These are phyloP conservation scores for Phytophthora lateralis DNA, from an alignment of 352 stramenopile genomes.

Conservation along the genomic window DNA sequence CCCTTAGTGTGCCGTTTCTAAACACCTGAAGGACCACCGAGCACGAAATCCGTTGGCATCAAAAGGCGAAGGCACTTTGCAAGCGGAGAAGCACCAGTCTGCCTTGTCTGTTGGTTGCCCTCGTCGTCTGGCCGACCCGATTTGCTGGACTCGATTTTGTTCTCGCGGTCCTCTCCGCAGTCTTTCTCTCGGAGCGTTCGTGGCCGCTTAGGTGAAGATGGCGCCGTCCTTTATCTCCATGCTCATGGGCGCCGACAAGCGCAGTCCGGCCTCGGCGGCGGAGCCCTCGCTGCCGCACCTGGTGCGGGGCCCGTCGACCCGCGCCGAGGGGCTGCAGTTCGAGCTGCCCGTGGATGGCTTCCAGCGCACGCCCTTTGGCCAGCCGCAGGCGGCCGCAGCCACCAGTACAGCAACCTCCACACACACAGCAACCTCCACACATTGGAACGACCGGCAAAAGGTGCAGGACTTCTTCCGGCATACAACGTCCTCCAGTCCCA, in stretches of 20 bases:
- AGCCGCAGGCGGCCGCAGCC: slow-evolving; percentile 13
- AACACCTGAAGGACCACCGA: slow-evolving; percentile 11
- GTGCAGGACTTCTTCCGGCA: slow-evolving; percentile 64
- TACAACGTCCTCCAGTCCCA: slow-evolving; percentile 26
- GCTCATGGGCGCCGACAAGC: slow-evolving; percentile 49
- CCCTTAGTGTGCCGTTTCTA: slow-evolving; percentile 5
- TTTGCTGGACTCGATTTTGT: slow-evolving; percentile 33
- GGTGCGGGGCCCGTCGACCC: slow-evolving; percentile 14
- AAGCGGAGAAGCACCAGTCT: background rate
- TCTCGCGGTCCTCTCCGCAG: slow-evolving; percentile 14
- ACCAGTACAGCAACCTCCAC: background rate
- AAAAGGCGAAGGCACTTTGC: background rate
- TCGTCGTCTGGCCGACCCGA: slow-evolving; percentile 29
- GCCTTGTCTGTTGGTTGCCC: slow-evolving; percentile 10
- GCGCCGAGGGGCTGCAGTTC: slow-evolving; percentile 37
- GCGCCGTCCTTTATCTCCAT: slow-evolving; percentile 67
- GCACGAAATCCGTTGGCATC: slow-evolving; percentile 11
- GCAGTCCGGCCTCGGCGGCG: background rate
- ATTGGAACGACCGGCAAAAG: slow-evolving; percentile 60
- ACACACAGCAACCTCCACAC: slow-evolving; percentile 15
- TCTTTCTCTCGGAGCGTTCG: slow-evolving; percentile 31
- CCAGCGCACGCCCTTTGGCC: slow-evolving; percentile 28
- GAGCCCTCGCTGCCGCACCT: slow-evolving; percentile 30
- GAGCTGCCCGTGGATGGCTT: slow-evolving; percentile 34
- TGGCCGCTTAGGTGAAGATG: slow-evolving; percentile 38